Conservation (phyloP, 495 filamentous ascomycete species). For the Aspergillus kassunensis region DNA sequence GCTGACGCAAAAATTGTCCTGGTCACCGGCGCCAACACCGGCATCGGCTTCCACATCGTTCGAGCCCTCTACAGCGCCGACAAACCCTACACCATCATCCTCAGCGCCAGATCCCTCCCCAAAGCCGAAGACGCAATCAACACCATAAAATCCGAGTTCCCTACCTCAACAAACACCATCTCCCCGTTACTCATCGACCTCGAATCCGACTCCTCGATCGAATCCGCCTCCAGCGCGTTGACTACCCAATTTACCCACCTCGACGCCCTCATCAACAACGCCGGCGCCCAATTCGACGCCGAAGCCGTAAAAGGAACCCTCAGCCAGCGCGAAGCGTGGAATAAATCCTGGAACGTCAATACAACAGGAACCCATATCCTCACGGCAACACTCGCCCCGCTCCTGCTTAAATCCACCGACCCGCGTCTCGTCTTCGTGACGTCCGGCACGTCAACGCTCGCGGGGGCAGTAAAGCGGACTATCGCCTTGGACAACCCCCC, state of each 20-base stretch:
- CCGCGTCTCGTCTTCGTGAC: conserved; percentile 50
- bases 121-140: conserved; percentile 45
- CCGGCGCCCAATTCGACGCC: conserved; percentile 38
- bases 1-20: conserved; percentile 15
- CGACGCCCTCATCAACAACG: conserved; percentile 54
- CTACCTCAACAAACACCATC: conserved; percentile 31
- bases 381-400: conserved; percentile 40
- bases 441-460: conserved; percentile 43
- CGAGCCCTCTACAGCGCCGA: conserved; percentile 38
- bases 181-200: conserved; percentile 45
- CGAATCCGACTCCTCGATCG: conserved; percentile 49
- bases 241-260: conserved; percentile 35
- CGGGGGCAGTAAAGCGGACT: conserved; percentile 27
- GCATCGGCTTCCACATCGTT: conserved; percentile 47
- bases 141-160: conserved; percentile 29
- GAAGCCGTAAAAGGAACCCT: conserved; percentile 22
- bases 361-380: conserved; percentile 48
- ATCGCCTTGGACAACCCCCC: conserved; percentile 31
- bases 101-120: conserved; percentile 40
- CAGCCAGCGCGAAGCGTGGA: conserved; percentile 40
- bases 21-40: conserved; percentile 41
- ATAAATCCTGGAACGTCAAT: conserved; percentile 55
- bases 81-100: conserved; percentile 43
- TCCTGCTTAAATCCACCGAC: conserved; percentile 40
- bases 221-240: conserved; percentile 33